Conservation (phyloP, 306 rosid genomes). For the Prunus campanulata region DNA sequence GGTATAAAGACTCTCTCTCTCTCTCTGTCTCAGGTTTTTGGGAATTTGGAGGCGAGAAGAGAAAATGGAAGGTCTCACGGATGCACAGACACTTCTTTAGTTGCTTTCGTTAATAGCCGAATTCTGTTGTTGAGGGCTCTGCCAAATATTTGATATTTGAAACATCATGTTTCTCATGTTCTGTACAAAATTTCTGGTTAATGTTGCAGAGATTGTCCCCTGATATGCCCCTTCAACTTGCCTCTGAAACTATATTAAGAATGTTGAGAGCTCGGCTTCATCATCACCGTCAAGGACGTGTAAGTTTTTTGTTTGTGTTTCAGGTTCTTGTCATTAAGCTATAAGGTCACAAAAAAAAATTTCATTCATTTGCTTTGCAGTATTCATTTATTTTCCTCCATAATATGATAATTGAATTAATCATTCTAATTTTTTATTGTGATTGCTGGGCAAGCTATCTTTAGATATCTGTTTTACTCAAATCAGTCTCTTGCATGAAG, state of each 20-base stretch:
- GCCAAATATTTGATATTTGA: neutral
- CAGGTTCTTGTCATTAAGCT: neutral
- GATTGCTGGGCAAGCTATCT: too few species aligned
- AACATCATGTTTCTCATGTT: neutral
- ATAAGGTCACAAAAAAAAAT: neutral
- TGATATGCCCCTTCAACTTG: slow-evolving; percentile 96
- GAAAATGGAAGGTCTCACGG: neutral
- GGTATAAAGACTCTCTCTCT: slow-evolving; percentile 47
- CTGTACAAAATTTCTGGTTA: slow-evolving; percentile 21
- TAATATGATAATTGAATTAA: neutral
- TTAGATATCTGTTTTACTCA: too few species aligned
- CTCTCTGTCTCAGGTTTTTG: neutral
- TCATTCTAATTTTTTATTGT: neutral
- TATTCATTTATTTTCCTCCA: slow-evolving; percentile 7
- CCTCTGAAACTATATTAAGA: slow-evolving; percentile 87
- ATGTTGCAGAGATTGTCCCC: slow-evolving; percentile 75
- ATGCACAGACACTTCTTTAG: neutral
- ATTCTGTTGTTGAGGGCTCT: neutral
- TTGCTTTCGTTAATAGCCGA: neutral
- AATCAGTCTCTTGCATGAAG: neutral
- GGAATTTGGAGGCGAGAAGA: neutral
- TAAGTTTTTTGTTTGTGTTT: slow-evolving; percentile 22
- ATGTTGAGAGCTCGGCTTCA: slow-evolving; percentile 93
- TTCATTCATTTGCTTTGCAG: neutral
- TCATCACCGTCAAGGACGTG: slow-evolving; percentile 93